Percentiles rank a stretch among this genome's conserved stretches.
These are phyloP conservation scores for Biancaea sappan DNA, from an alignment of 306 rosid species.

Conservation along the genomic window DNA sequence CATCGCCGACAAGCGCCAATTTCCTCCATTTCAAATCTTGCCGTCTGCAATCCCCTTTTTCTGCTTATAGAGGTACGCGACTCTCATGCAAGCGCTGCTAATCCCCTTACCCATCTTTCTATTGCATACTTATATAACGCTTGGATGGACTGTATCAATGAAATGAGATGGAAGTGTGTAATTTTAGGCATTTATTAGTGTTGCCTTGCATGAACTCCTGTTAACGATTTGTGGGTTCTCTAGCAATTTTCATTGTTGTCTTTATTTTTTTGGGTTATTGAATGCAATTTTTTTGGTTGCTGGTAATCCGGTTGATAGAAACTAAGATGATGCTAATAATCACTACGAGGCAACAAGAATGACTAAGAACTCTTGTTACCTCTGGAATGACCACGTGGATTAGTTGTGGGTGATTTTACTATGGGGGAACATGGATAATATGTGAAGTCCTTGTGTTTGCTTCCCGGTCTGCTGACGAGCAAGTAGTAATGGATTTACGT, in stretches of 20 bases:
- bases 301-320: conserved; percentile 22
- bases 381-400: background rate
- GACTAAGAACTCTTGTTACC: background rate
- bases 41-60: background rate
- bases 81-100: background rate
- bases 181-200: background rate
- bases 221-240: conserved; percentile 30
- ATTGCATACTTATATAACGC: background rate
- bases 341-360: background rate
- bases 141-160: background rate
- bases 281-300: conserved; percentile 12
- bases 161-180: background rate
- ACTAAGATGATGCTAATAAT: conserved; percentile 18
- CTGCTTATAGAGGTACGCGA: background rate
- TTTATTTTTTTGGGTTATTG: background rate
- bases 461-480: conserved; percentile 6
- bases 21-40: conserved; percentile 4
- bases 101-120: background rate
- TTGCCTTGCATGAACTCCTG: conserved; percentile 19
- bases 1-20: conserved; percentile 22
- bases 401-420: conserved; percentile 10
- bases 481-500: background rate
- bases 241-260: conserved; percentile 21
- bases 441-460: conserved; percentile 7
- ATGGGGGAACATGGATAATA: conserved; percentile 10